Conservation (phyloP, 495 filamentous ascomycete genomes). For the Podospora fimiseda region DNA sequence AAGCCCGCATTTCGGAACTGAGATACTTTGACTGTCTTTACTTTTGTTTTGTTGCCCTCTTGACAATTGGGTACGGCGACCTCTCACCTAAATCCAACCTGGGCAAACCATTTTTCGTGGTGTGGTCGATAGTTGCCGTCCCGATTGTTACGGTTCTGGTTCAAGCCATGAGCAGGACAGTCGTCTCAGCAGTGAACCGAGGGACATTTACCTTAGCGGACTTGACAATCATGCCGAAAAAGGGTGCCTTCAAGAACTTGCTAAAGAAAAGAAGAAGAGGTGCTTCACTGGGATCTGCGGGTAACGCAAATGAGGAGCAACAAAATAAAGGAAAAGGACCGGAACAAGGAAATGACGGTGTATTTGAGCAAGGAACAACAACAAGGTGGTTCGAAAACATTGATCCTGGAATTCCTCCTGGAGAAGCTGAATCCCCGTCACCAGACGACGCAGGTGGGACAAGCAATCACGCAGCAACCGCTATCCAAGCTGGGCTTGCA, state of each 20-base stretch:
- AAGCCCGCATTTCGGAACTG: constrained; percentile 44
- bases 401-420: background rate
- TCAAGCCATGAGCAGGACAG: constrained; percentile 61
- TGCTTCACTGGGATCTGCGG: constrained; percentile 9
- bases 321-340: background rate
- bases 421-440: too few relatives aligned
- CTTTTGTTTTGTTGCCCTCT: constrained; percentile 65
- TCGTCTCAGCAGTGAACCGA: constrained; percentile 57
- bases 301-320: constrained; percentile 21
- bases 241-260: constrained; percentile 28
- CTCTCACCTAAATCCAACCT: constrained; percentile 56
- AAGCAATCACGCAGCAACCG: constrained; percentile 30
- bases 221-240: constrained; percentile 58
- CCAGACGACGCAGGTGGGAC: background rate
- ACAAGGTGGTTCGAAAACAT: background rate
- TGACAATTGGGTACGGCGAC: constrained; percentile 79
- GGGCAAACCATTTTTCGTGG: constrained; percentile 70
- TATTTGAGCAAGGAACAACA: too few relatives aligned
- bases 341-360: background rate
- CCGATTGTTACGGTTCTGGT: constrained; percentile 72
- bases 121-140: constrained; percentile 73
- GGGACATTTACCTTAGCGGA: constrained; percentile 59
- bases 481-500: constrained; percentile 49
- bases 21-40: constrained; percentile 67
- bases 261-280: constrained; percentile 20